Evolutionary conservation across 202 grass and related monocot genomes (phyloP).

Genomic region (Sporobolus alterniflorus): DNA sequence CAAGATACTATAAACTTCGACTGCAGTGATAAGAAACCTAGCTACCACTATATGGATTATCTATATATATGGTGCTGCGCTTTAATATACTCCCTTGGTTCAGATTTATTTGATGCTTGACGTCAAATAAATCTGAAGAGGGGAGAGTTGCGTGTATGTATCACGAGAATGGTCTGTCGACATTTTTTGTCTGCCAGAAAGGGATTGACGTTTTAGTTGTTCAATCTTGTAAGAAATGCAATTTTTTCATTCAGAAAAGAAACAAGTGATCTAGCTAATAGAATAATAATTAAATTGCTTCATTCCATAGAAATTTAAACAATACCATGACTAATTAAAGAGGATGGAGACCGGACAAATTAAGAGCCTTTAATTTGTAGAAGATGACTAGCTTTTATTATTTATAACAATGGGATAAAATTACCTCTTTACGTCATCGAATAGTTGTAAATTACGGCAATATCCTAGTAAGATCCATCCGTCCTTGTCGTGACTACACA

Average conservation of each 20-base stretch:
- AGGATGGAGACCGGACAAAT: neutral
- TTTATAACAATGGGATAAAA: neutral
- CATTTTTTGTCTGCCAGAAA: neutral
- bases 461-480: neutral
- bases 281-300: neutral
- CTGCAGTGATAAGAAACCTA: neutral
- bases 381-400: neutral
- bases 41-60: neutral
- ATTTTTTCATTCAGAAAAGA: neutral
- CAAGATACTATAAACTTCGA: neutral
- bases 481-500: slow-evolving; percentile 10
- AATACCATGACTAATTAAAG: neutral
- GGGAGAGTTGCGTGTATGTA: no score
- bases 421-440: neutral
- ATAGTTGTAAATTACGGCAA: neutral
- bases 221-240: neutral
- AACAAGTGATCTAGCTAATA: neutral
- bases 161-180: neutral
- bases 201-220: neutral
- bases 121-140: no score
- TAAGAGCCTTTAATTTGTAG: slow-evolving; percentile 10
- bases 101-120: no score
- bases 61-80: no score
- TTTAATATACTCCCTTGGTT: no score
- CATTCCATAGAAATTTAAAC: neutral